phyloP scores from a whole-genome alignment of 176 grass and related monocot species.

The Zoysia japonica region DNA sequence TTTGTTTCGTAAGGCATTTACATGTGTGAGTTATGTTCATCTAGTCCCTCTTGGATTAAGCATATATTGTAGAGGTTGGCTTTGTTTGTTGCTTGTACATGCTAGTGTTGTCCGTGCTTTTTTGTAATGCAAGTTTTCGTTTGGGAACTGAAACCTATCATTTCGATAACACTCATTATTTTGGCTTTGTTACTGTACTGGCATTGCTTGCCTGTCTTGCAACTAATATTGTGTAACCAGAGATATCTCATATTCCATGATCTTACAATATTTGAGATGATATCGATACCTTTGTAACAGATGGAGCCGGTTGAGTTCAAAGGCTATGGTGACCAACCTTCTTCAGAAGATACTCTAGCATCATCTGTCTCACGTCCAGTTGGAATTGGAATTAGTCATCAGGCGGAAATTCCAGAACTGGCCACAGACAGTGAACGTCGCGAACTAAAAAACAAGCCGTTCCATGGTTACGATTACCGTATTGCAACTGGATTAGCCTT shows the following conservation, averaged over 20 bases:
- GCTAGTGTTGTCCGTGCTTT: neutral
- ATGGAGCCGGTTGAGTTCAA: conserved; percentile 45
- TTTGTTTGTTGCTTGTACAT: conserved; percentile 24
- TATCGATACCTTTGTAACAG: conserved; percentile 34
- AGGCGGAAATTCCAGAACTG: conserved; percentile 69
- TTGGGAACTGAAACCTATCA: neutral
- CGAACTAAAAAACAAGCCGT: conserved; percentile 25
- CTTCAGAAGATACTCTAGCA: conserved; percentile 44
- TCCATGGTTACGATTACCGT: conserved; percentile 41
- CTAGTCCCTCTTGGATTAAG: neutral
- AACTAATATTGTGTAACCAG: conserved; percentile 20
- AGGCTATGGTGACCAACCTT: conserved; percentile 41
- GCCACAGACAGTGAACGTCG: conserved; percentile 36
- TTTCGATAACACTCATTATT: conserved; percentile 5
- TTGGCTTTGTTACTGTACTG: conserved; percentile 13
- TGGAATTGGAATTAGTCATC: conserved; percentile 59
- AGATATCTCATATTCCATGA: neutral
- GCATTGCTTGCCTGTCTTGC: conserved; percentile 29
- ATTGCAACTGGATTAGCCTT: conserved; percentile 51
- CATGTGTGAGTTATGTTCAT: conserved; percentile 12
- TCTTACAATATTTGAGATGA: conserved; percentile 6
- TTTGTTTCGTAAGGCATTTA: conserved; percentile 14
- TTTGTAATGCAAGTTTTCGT: conserved; percentile 12
- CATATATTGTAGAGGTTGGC: conserved; percentile 26
- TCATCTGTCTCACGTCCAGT: conserved; percentile 48